These are phyloP conservation scores for Leptographium lundbergii DNA, from an alignment of 2,329 filamentous ascomycete genomes.

Conservation along the genomic window DNA sequence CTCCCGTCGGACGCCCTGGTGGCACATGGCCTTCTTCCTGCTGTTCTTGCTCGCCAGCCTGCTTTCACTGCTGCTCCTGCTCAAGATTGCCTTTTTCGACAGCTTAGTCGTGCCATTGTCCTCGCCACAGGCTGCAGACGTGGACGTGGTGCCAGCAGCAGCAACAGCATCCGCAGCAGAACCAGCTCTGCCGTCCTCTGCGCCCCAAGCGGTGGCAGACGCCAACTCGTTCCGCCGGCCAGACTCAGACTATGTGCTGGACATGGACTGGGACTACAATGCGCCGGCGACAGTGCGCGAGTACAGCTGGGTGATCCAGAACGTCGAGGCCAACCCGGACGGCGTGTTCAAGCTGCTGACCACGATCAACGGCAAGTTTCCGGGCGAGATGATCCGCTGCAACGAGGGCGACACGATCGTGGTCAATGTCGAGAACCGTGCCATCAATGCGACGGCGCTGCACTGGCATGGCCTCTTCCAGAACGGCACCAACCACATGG, in stretches of 20 bases:
- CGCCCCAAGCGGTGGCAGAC: conserved; percentile 36
- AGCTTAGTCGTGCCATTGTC: not conserved
- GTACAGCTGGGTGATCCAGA: conserved; percentile 47
- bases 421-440: conserved; percentile 50
- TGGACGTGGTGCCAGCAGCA: not conserved
- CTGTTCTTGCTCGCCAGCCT: not conserved
- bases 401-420: conserved; percentile 62
- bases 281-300: conserved; percentile 37
- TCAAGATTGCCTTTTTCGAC: conserved; percentile 10
- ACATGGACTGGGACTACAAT: conserved; percentile 40
- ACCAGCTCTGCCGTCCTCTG: conserved; percentile 36
- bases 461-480: conserved; percentile 67
- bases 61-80: conserved; percentile 7
- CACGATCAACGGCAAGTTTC: conserved; percentile 63
- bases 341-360: conserved; percentile 49
- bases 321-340: conserved; percentile 56
- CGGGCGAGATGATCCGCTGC: conserved; percentile 58
- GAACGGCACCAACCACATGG: conserved; percentile 60
- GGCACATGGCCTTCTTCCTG: conserved; percentile 1
- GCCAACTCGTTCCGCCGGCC: conserved; percentile 17
- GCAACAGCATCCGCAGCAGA: not conserved
- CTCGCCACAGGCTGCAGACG: not conserved
- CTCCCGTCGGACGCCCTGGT: not conserved
- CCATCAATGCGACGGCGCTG: conserved; percentile 49
- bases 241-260: conserved; percentile 42